Evolutionary conservation across 305 asterid genomes (phyloP).

Genomic region (Coffea humblotiana): DNA sequence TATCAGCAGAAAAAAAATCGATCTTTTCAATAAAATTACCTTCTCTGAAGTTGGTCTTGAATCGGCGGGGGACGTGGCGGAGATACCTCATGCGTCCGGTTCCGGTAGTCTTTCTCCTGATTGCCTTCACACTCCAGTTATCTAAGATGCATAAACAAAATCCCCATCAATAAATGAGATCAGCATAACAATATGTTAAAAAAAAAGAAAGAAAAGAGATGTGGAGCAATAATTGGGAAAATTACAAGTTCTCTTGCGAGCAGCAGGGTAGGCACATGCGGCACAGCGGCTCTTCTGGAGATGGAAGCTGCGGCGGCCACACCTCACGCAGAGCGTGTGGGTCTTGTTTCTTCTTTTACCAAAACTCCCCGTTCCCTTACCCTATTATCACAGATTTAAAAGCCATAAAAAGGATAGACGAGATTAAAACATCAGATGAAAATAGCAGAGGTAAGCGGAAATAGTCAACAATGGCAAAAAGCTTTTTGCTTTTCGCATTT

Average conservation of each 20-base stretch:
- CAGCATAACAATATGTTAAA: neutral
- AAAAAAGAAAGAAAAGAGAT: neutral
- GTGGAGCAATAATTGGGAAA: neutral
- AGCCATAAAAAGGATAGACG: too few relatives aligned
- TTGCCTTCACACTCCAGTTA: slow-evolving; percentile 97
- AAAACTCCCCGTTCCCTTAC: slow-evolving; percentile 91
- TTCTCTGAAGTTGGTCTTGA: slow-evolving; percentile 94
- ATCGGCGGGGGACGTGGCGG: slow-evolving; percentile 85
- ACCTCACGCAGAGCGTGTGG: slow-evolving; percentile 88
- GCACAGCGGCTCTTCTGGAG: slow-evolving; percentile 97
- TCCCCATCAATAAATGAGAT: neutral
- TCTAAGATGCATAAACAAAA: slow-evolving; percentile 34
- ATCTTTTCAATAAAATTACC: slow-evolving; percentile 32
- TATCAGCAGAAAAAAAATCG: neutral
- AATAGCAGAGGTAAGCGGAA: neutral
- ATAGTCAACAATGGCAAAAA: neutral
- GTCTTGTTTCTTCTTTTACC: slow-evolving; percentile 98
- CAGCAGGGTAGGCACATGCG: slow-evolving; percentile 93
- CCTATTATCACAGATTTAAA: slow-evolving; percentile 31
- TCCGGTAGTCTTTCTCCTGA: slow-evolving; percentile 92
- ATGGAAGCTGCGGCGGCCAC: slow-evolving; percentile 95
- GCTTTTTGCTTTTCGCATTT: neutral
- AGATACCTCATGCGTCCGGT: slow-evolving; percentile 98
- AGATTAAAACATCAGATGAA: neutral
- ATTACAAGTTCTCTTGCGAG: slow-evolving; percentile 86